These are phyloP conservation scores for Zymoseptoria brevis DNA, from an alignment of 2,329 filamentous ascomycete species.

Conservation along the genomic window DNA sequence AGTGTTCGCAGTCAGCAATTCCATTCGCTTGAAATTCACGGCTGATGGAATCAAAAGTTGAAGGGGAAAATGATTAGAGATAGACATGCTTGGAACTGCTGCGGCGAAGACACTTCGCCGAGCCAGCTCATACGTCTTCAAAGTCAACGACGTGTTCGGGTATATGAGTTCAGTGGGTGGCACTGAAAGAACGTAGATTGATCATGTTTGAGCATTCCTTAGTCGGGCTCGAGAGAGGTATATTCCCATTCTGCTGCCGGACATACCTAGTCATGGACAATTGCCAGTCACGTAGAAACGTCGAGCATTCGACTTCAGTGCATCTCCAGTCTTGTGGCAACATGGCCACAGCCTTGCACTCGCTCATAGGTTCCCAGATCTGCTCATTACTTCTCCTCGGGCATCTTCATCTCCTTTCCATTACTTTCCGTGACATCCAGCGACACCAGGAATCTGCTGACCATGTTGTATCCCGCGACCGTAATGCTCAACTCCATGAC, in stretches of 20 bases:
- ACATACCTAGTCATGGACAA: no score
- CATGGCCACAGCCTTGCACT: background rate
- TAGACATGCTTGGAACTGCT: no score
- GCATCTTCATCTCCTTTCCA: conserved; percentile 29
- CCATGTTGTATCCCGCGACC: conserved; percentile 33
- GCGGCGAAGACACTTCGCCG: no score
- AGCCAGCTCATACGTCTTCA: no score
- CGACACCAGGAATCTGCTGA: conserved; percentile 31
- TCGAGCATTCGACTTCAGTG: background rate
- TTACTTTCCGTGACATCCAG: conserved; percentile 34
- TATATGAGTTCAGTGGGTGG: no score
- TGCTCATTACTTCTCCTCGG: conserved; percentile 6
- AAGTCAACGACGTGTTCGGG: no score
- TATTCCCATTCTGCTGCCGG: no score
- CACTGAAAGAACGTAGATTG: no score
- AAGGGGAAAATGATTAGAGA: background rate
- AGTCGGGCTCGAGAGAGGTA: no score
- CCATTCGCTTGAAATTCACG: background rate
- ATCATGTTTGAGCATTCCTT: no score
- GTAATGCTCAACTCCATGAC: conserved; percentile 32
- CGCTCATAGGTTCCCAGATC: background rate
- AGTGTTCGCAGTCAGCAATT: background rate
- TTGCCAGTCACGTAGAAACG: background rate
- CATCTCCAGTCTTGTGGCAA: background rate
- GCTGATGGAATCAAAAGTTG: background rate